phyloP scores from a whole-genome alignment of 805 yeast genomes.

The Ogataea nakhonphanomensis region DNA sequence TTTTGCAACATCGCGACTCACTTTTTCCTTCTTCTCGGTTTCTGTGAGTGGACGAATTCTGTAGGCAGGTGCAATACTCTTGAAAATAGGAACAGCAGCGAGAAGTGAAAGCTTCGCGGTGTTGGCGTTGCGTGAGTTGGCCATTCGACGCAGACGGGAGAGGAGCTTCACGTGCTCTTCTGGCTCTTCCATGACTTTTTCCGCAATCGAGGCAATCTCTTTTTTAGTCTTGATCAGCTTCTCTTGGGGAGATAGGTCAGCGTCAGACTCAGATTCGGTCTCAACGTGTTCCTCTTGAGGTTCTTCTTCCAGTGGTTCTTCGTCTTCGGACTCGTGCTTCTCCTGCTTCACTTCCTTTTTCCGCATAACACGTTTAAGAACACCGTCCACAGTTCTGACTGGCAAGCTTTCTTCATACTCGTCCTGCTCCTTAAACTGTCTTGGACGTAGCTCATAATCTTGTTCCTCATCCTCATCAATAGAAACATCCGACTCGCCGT shows the following conservation, averaged over 20 bases:
- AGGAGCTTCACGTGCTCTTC: conserved; percentile 73
- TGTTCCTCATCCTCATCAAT: conserved; percentile 55
- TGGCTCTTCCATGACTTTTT: conserved; percentile 77
- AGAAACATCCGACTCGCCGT: conserved; percentile 17
- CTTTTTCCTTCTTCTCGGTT: conserved; percentile 75
- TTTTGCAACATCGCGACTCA: conserved; percentile 75
- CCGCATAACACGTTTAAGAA: conserved; percentile 61
- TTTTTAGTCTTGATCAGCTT: conserved; percentile 64
- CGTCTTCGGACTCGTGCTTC: conserved; percentile 16
- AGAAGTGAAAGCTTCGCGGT: conserved; percentile 69
- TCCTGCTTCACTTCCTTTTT: conserved; percentile 22
- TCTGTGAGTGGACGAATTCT: conserved; percentile 81
- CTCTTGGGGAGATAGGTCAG: conserved; percentile 48
- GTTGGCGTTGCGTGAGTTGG: conserved; percentile 60
- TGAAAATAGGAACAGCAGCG: conserved; percentile 81
- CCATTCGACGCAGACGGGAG: conserved; percentile 66
- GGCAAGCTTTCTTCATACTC: conserved; percentile 69
- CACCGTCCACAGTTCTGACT: conserved; percentile 69
- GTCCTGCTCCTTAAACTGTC: conserved; percentile 45
- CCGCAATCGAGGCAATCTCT: conserved; percentile 78
- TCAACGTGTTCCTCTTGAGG: conserved; percentile 22
- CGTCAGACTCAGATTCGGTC: conserved; percentile 37
- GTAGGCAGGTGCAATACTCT: conserved; percentile 83
- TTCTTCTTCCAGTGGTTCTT: conserved; percentile 13
- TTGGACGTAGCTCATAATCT: conserved; percentile 72